Evolutionary conservation across 2,329 filamentous ascomycete species (phyloP).

Genomic region (Clarireedia hainanense): DNA sequence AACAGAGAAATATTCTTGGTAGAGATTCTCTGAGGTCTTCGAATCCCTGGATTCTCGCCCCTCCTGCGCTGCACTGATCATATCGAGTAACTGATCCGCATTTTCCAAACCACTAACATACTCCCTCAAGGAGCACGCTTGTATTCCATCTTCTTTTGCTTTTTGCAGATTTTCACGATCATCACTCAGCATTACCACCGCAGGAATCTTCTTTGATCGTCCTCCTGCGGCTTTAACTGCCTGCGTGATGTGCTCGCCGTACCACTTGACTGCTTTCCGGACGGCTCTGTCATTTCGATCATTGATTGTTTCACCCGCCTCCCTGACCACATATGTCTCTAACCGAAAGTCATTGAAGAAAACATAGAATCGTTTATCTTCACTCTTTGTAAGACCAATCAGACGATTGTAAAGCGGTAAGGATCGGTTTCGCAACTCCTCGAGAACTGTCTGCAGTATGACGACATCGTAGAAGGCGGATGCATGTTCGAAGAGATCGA

Average conservation of each 20-base stretch:
- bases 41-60: conserved; percentile 55
- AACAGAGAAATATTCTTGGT: conserved; percentile 80
- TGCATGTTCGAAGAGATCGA: conserved; percentile 93
- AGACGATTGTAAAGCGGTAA: conserved; percentile 91
- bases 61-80: conserved; percentile 78
- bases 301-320: conserved; percentile 79
- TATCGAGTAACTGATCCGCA: conserved; percentile 78
- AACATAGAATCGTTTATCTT: conserved; percentile 95
- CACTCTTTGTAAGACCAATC: conserved; percentile 83
- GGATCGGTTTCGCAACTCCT: conserved; percentile 90
- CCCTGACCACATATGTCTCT: conserved; percentile 77
- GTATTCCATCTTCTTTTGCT: conserved; percentile 66
- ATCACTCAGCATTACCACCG: conserved; percentile 89
- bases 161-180: conserved; percentile 83
- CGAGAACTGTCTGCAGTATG: conserved; percentile 88
- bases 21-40: conserved; percentile 61
- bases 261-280: conserved; percentile 81
- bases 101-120: conserved; percentile 84
- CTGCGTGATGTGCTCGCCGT: conserved; percentile 68
- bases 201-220: conserved; percentile 51
- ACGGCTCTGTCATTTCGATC: conserved; percentile 94
- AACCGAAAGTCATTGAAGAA: conserved; percentile 98
- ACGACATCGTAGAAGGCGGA: conserved; percentile 95
- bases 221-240: conserved; percentile 46
- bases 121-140: conserved; percentile 58